These are phyloP conservation scores for Phaeomoniella chlamydospora DNA, from an alignment of 2,329 filamentous ascomycete genomes.

Conservation along the genomic window DNA sequence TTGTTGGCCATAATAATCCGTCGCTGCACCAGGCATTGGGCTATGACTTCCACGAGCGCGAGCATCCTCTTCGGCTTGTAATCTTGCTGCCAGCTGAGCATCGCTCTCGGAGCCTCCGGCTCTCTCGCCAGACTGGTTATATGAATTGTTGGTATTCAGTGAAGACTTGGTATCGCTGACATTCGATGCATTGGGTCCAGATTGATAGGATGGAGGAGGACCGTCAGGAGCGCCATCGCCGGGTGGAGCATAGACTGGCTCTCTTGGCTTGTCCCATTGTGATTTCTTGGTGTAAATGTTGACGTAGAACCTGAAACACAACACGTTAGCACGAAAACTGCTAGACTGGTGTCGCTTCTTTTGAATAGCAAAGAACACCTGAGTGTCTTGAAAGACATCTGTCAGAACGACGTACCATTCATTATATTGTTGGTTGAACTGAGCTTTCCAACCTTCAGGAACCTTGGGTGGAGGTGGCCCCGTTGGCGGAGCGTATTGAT, in stretches of 20 bases:
- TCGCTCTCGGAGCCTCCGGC: conserved; percentile 37
- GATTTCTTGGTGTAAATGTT: conserved; percentile 79
- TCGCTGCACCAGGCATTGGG: conserved; percentile 21
- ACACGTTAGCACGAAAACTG: too few species aligned
- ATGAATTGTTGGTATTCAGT: conserved; percentile 59
- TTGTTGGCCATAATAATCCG: conserved; percentile 29
- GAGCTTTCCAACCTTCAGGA: conserved; percentile 71
- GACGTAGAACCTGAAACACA: conserved; percentile 63
- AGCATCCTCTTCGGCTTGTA: conserved; percentile 74
- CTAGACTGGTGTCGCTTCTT: too few species aligned
- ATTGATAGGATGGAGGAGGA: conserved; percentile 54
- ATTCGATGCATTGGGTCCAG: conserved; percentile 28
- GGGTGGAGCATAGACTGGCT: conserved; percentile 43
- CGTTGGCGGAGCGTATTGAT: conserved; percentile 24
- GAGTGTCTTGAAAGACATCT: too few species aligned
- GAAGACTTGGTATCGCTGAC: conserved; percentile 28
- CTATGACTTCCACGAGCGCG: conserved; percentile 25
- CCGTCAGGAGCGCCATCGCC: conserved; percentile 35
- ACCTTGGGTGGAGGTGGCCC: conserved; percentile 43
- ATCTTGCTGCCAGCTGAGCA: conserved; percentile 56
- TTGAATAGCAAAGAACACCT: too few species aligned
- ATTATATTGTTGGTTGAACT: conserved; percentile 78
- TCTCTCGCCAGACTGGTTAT: conserved; percentile 25
- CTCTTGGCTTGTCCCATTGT: conserved; percentile 75
- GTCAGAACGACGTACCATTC: conserved; percentile 67